A percentile compares a stretch with the other conserved stretches of the same genome.
Conservation (phyloP, 768 basidiomycete genomes). For the Suillus bovinus region DNA sequence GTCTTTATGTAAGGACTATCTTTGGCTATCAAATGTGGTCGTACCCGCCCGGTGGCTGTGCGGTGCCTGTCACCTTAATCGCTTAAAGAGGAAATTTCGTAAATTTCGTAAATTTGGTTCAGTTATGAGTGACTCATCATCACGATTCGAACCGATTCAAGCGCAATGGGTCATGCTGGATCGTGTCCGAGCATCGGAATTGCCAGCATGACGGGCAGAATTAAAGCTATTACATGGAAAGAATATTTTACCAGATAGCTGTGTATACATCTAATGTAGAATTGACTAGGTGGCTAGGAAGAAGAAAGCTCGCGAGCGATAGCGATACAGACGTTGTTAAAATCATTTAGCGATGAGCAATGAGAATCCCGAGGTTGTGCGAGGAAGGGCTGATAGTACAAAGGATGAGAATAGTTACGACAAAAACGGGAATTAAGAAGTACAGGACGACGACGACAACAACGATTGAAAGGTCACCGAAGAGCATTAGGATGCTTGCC, state of each 20-base stretch:
- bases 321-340: constrained; percentile 33
- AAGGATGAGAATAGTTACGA: constrained; percentile 19
- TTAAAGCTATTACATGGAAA: constrained; percentile 31
- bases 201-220: constrained; percentile 2
- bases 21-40: constrained; percentile 1
- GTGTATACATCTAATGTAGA: constrained; percentile 35
- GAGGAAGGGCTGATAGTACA: constrained; percentile 22
- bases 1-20: neutral
- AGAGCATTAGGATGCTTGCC: constrained; percentile 50
- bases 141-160: constrained; percentile 8
- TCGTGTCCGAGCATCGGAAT: neutral
- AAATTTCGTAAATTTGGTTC: constrained; percentile 27
- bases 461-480: constrained; percentile 37
- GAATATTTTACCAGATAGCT: constrained; percentile 20
- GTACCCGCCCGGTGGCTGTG: constrained; percentile 28
- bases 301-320: constrained; percentile 25
- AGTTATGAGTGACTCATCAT: constrained; percentile 9
- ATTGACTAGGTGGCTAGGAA: constrained; percentile 24
- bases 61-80: constrained; percentile 28
- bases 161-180: constrained; percentile 3
- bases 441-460: constrained; percentile 13
- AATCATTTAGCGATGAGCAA: constrained; percentile 26
- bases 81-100: constrained; percentile 27
- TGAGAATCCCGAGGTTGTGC: constrained; percentile 32
- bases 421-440: constrained; percentile 14